phyloP scores from a whole-genome alignment of 2,329 filamentous ascomycete genomes.

The Ophiosphaerella korrae region DNA sequence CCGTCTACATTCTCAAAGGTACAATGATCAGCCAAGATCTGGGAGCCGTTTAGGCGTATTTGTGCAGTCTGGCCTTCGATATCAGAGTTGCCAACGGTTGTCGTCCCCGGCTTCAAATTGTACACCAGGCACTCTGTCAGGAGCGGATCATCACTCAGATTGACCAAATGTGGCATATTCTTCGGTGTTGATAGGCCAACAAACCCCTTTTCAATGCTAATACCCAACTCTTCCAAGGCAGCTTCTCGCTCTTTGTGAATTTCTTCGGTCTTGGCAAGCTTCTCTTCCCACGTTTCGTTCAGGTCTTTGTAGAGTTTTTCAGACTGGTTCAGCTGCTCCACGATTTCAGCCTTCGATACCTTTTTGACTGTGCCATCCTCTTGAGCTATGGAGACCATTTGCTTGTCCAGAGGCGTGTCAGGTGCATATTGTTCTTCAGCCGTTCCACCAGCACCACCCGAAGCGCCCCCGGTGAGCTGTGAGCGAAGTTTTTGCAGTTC shows the following conservation, averaged over 20 bases:
- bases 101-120: slow-evolving; percentile 94
- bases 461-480: slow-evolving; percentile 67
- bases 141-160: slow-evolving; percentile 80
- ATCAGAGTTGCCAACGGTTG: slow-evolving; percentile 92
- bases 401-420: slow-evolving; percentile 89
- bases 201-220: slow-evolving; percentile 98
- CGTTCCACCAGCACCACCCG: slow-evolving; percentile 48
- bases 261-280: slow-evolving; percentile 89
- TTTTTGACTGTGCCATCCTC: slow-evolving; percentile 87
- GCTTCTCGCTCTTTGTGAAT: slow-evolving; percentile 98
- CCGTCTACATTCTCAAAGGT: slow-evolving; percentile 93
- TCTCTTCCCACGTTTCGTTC: slow-evolving; percentile 99
- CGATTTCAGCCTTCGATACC: slow-evolving; percentile 97
- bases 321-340: slow-evolving; percentile 92
- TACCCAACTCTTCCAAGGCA: slow-evolving; percentile 92
- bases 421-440: slow-evolving; percentile 83
- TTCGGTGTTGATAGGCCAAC: slow-evolving; percentile 94
- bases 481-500: slow-evolving; percentile 84
- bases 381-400: slow-evolving; percentile 92
- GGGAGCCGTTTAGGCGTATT: slow-evolving; percentile 90
- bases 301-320: slow-evolving; percentile 95
- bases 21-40: slow-evolving; percentile 91
- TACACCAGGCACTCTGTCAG: slow-evolving; percentile 96
- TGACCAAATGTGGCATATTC: slow-evolving; percentile 99
- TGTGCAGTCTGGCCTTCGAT: slow-evolving; percentile 77